A percentile compares a stretch with the other conserved stretches of the same genome.
Evolutionary conservation across 2,329 filamentous ascomycete genomes (phyloP).

Genomic region (Beauveria caledonica): DNA sequence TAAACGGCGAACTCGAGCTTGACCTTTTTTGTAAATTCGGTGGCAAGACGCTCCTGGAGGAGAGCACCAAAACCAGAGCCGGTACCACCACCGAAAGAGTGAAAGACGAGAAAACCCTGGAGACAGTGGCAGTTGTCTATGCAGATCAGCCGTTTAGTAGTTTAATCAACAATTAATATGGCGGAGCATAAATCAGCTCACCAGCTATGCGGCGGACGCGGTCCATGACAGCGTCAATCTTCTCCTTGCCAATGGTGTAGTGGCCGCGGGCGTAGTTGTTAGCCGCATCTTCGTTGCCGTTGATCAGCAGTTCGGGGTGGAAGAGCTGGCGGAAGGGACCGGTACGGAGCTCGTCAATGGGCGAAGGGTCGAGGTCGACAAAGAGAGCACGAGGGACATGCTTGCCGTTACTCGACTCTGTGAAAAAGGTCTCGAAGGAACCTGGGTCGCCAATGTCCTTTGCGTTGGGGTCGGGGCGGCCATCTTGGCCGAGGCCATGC

Average conservation of each 20-base stretch:
- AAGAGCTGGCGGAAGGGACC: conserved; percentile 60
- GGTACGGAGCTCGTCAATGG: conserved; percentile 66
- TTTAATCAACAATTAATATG: not conserved
- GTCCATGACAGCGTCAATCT: conserved; percentile 63
- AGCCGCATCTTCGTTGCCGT: conserved; percentile 68
- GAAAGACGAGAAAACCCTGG: conserved; percentile 67
- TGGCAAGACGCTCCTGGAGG: conserved; percentile 63
- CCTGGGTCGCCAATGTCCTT: conserved; percentile 53
- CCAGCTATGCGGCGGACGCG: conserved; percentile 61
- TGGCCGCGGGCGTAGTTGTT: conserved; percentile 72
- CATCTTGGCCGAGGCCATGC: conserved; percentile 60
- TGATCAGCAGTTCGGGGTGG: conserved; percentile 64
- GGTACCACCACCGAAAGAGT: conserved; percentile 66
- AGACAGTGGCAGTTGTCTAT: conserved; percentile 65
- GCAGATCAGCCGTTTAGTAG: conserved; percentile 2
- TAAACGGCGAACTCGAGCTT: conserved; percentile 70
- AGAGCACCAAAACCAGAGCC: conserved; percentile 66
- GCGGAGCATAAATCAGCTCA: conserved; percentile 27
- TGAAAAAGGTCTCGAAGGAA: conserved; percentile 67
- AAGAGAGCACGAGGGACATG: conserved; percentile 66
- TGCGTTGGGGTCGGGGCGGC: conserved; percentile 52
- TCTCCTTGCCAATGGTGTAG: conserved; percentile 71
- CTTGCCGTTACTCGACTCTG: conserved; percentile 62
- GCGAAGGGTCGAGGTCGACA: conserved; percentile 64
- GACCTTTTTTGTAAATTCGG: conserved; percentile 68